Percentiles rank a stretch among this genome's conserved stretches.
phyloP scores from a whole-genome alignment of 768 basidiomycete genomes.

The Lactarius quietus region DNA sequence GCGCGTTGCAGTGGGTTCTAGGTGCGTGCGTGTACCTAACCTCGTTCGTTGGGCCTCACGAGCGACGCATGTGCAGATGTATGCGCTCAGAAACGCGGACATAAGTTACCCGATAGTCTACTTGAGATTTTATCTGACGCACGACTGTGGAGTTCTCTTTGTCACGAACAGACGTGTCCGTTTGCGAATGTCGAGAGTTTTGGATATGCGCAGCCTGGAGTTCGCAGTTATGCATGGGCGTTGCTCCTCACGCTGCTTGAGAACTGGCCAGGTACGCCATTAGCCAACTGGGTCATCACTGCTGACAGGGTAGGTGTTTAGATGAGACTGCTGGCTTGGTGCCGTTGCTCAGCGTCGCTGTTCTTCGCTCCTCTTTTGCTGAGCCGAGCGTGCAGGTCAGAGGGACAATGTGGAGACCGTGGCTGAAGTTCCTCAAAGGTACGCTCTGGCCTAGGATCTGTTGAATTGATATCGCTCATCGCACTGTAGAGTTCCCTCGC shows the following conservation, averaged over 20 bases:
- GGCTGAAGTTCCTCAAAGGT: slow-evolving; percentile 72
- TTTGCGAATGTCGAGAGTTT: slow-evolving; percentile 46
- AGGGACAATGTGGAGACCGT: slow-evolving; percentile 61
- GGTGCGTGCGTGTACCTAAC: slow-evolving; percentile 47
- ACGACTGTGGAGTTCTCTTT: slow-evolving; percentile 57
- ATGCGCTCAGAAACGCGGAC: slow-evolving; percentile 5
- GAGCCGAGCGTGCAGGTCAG: slow-evolving; percentile 74
- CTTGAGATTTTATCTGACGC: slow-evolving; percentile 46
- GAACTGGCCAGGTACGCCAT: slow-evolving; percentile 43
- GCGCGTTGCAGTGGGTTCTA: slow-evolving; percentile 58
- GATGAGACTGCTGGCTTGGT: slow-evolving; percentile 35
- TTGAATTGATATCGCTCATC: not conserved
- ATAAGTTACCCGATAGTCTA: slow-evolving; percentile 31
- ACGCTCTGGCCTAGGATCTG: slow-evolving; percentile 26
- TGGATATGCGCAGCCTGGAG: slow-evolving; percentile 64
- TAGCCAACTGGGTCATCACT: not conserved
- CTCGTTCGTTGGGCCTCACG: slow-evolving; percentile 5
- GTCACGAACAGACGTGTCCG: slow-evolving; percentile 41
- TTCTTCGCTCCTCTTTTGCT: slow-evolving; percentile 64
- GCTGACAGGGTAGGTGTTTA: slow-evolving; percentile 14
- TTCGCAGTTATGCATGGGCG: slow-evolving; percentile 69
- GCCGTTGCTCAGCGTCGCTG: slow-evolving; percentile 49
- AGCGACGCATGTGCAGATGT: slow-evolving; percentile 17
- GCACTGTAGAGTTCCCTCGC: slow-evolving; percentile 50
- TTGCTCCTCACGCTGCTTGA: slow-evolving; percentile 46